Evolutionary conservation across 2,329 filamentous ascomycete genomes (phyloP), one percentile per base, ranked within the genome.

Genomic region (Teratosphaeria destructans): DNA sequence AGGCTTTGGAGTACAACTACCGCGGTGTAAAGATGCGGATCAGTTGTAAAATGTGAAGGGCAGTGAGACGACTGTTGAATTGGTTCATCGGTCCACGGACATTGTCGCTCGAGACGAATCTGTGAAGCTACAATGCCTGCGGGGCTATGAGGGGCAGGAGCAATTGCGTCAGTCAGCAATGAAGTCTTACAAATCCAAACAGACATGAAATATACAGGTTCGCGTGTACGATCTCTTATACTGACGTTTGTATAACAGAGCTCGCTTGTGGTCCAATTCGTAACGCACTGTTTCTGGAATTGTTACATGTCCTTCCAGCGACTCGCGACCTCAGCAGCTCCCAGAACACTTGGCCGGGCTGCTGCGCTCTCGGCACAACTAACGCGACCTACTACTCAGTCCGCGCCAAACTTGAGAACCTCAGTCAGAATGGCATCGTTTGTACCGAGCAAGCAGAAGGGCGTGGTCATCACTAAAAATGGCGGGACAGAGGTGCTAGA

Each of bases 401-500:
- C n/a, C 23, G 19, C 16, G 16, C 16, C 43, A 23, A 23, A 49
- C 43, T 23, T 49, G 16, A 23, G 23, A 23, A 49, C n/a, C 5
- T 19, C 43, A 49, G 43, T 49, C 43, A 55, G 29, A 47, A 56
- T 47, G 55, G 55, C 55, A 16, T 39, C 77, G n/a, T 75, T 74
- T 63, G 72, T 86, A 54, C 86, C 86, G 26, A 79, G 79, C 62
- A 86, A 82, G 47, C 90, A 90, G 87, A 86, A 87, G 69, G 88
- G 84, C 60, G 79, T 95, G 63, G 77, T 86, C 54, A 83, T 91
- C 66, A 82, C 87, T 67, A 84, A 87, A 77, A 88, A 80, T 23
- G 89, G 89, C 61, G 88, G 85, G 8, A 78, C 81, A 1, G 87
- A 90, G 53, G 87, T 90, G 26, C 77, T 93, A 23, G 77, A 90